Conservation (phyloP, 306 rosid species). For the Abrus precatorius region DNA sequence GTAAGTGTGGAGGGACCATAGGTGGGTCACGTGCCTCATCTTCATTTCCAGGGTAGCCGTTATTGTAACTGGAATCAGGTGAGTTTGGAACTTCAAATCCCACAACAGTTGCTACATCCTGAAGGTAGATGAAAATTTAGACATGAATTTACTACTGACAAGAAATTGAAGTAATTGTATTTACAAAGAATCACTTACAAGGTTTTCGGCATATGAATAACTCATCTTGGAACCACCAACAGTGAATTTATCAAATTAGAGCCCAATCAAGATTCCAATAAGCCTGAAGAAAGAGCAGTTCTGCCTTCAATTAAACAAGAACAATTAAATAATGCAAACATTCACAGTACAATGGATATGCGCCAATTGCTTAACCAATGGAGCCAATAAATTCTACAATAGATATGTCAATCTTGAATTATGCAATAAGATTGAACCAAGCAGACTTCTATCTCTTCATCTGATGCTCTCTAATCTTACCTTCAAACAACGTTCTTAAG, state of each 20-base stretch:
- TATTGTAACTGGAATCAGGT: conserved; percentile 88
- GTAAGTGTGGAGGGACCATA: conserved; percentile 80
- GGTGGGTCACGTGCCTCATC: conserved; percentile 96
- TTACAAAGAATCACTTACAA: conserved; percentile 59
- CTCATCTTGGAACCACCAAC: conserved; percentile 70
- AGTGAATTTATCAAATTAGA: conserved; percentile 60
- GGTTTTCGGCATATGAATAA: conserved; percentile 66
- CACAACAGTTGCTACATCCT: conserved; percentile 78
- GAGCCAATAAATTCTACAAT: neutral
- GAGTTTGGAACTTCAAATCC: conserved; percentile 93
- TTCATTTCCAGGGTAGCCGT: conserved; percentile 68
- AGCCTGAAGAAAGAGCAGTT: conserved; percentile 62
- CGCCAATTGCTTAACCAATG: neutral
- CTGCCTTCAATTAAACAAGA: conserved; percentile 20
- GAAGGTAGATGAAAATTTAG: conserved; percentile 45
- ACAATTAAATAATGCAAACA: conserved; percentile 2
- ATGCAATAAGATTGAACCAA: conserved; percentile 5
- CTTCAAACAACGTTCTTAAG: neutral
- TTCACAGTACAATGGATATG: conserved; percentile 4
- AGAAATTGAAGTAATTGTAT: conserved; percentile 42
- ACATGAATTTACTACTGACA: conserved; percentile 18
- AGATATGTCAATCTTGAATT: neutral
- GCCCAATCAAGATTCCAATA: conserved; percentile 43
- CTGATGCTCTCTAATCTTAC: neutral
- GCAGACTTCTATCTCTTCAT: neutral